Evolutionary conservation across 352 stramenopile species (phyloP), one percentile per base, ranked within the genome.

Genomic region (Phytophthora cajani): DNA sequence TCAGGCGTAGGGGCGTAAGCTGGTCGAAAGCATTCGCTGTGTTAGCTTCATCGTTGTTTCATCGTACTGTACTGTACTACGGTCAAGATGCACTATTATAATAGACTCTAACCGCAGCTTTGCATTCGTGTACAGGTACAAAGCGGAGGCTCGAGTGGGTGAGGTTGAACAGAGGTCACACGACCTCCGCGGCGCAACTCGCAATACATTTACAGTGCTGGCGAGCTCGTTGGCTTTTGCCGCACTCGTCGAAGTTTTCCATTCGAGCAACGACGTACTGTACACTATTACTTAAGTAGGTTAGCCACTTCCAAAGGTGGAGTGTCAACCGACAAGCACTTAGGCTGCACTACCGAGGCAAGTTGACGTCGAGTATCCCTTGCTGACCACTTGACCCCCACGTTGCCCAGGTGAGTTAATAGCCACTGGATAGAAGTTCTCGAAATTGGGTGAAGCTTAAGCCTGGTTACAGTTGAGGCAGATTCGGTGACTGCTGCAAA

Each of bases 1-100:
- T 49, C 30, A 51, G 59, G 51, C 42, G 42, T 47, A 10, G 0
- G 40, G 53, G 44, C n/a, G n/a, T n/a, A 52, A 30, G 46, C 19
- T 49, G 30, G 54, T 19, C 33, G 61, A 67, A 61, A 59, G 27
- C 38, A 61, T 36, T 42, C 7, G 19, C 27, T 50, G 32, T 58
- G 3, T 55, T 27, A 32, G 56, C 23, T 12, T 19, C 17, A 19
- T 32, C 7, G 7, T 33, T 5, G 30, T 44, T 42, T 42, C 38
- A 5, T 46, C 16, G 38, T 36, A 36, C 30, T 11, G 30, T 36
- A 33, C 30, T 9, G 30, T 33, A 33, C 30, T 33, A 9, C 8
- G 6, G 30, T 33, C 30, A 33, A 33, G 30, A 33, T 33, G 10
- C 30, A 23, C 21, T 1, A 23, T 23, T 23, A 23, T 23, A 23